Evolutionary conservation across 805 yeast genomes (phyloP).

Genomic region (Ogataea allantospora): DNA sequence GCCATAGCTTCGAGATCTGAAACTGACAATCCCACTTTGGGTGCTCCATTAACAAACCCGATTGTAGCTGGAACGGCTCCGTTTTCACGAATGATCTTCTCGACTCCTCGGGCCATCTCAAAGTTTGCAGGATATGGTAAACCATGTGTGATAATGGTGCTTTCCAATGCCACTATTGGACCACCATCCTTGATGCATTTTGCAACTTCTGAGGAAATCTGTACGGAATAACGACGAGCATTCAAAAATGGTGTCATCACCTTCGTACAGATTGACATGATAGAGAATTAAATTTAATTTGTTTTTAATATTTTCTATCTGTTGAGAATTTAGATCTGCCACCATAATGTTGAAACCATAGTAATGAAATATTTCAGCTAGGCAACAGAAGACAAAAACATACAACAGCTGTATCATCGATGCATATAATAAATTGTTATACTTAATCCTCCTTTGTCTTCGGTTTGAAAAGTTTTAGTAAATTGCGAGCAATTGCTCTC

Average conservation of each 20-base stretch:
- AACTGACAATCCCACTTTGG: conserved; percentile 61
- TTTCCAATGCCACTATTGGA: conserved; percentile 82
- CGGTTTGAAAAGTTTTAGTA: not conserved
- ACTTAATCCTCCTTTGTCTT: conserved; percentile 2
- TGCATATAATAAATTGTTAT: not conserved
- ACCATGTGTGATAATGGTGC: conserved; percentile 89
- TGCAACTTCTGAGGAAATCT: conserved; percentile 45
- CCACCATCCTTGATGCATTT: conserved; percentile 55
- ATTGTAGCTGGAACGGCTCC: conserved; percentile 86
- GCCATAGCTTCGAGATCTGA: conserved; percentile 54
- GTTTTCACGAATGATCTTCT: conserved; percentile 50
- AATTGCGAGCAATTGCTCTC: conserved; percentile 2
- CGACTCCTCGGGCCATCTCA: conserved; percentile 70
- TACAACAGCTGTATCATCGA: not conserved
- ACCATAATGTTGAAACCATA: no score
- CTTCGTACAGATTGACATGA: no score
- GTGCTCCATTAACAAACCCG: conserved; percentile 70
- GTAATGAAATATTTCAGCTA: no score
- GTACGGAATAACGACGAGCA: conserved; percentile 5
- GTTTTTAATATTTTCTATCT: no score
- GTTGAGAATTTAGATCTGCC: no score
- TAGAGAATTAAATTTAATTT: no score
- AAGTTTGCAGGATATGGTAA: conserved; percentile 77
- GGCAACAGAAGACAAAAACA: not conserved
- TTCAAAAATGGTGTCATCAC: no score